Conservation (phyloP, 129 eudicot species). For the Centaurea solstitialis region DNA sequence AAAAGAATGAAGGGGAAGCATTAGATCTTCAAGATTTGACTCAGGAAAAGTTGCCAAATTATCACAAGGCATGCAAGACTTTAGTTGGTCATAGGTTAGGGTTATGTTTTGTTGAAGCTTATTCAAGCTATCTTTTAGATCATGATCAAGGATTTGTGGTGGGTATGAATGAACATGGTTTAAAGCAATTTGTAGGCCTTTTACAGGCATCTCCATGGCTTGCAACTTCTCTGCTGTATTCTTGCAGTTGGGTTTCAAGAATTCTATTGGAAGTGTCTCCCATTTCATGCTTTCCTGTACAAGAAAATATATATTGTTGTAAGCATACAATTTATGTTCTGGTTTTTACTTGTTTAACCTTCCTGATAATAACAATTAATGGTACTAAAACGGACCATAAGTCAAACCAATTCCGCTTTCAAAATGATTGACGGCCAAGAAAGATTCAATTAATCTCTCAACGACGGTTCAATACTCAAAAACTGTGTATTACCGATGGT, state of each 20-base stretch:
- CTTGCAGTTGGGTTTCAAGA: constrained; percentile 48
- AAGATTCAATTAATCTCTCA: no score
- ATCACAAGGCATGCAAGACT: constrained; percentile 35
- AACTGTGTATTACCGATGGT: no score
- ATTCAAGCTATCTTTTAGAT: constrained; percentile 45
- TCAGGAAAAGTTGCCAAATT: constrained; percentile 56
- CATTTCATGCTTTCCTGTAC: constrained; percentile 82
- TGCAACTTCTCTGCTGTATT: constrained; percentile 62
- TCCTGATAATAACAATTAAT: background rate
- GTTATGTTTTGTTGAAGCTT: constrained; percentile 39
- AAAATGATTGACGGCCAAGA: no score
- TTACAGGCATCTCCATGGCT: constrained; percentile 58
- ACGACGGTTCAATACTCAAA: no score
- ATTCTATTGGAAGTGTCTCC: constrained; percentile 62
- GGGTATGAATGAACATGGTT: constrained; percentile 41
- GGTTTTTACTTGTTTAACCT: background rate
- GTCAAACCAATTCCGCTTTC: background rate
- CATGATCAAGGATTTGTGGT: constrained; percentile 27
- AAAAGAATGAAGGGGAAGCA: constrained; percentile 36
- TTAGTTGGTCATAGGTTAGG: constrained; percentile 37
- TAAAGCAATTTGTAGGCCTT: constrained; percentile 73
- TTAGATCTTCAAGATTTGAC: constrained; percentile 37
- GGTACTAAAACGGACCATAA: background rate
- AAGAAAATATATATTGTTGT: background rate
- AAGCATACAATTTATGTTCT: background rate